Evolutionary conservation across 2,329 filamentous ascomycete species (phyloP).

Genomic region (Calonectria hongkongensis): DNA sequence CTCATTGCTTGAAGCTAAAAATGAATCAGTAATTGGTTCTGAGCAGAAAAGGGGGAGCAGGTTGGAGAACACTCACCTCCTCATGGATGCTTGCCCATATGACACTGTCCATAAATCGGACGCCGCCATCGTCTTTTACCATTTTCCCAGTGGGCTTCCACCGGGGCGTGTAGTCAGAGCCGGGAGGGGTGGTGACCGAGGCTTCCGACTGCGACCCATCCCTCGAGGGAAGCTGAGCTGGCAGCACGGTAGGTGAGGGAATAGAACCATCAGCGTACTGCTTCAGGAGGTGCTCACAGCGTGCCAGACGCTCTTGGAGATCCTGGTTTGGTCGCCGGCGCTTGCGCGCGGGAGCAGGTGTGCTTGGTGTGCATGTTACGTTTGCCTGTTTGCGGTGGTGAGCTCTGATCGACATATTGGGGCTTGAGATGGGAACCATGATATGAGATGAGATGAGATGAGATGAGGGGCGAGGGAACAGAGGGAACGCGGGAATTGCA

Average conservation of each 20-base stretch:
- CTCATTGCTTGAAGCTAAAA: conserved; percentile 74
- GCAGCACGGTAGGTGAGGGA: conserved; percentile 50
- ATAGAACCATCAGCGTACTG: conserved; percentile 69
- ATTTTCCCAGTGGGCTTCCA: conserved; percentile 72
- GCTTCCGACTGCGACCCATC: conserved; percentile 53
- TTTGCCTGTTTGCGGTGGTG: conserved; percentile 67
- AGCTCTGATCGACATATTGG: neutral
- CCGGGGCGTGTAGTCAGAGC: conserved; percentile 57
- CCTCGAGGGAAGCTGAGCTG: conserved; percentile 46
- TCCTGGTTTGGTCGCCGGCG: conserved; percentile 76
- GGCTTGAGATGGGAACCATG: conserved; percentile 13
- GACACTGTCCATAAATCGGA: conserved; percentile 75
- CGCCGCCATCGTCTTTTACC: conserved; percentile 72
- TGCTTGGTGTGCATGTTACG: conserved; percentile 76
- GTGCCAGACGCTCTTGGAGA: conserved; percentile 75
- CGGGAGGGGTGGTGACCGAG: conserved; percentile 52
- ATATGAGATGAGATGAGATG: neutral
- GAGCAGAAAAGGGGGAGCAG: neutral
- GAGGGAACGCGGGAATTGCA: conserved; percentile 1
- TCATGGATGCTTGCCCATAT: conserved; percentile 73
- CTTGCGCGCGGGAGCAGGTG: conserved; percentile 76
- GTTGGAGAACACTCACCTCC: conserved; percentile 66
- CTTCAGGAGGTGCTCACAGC: conserved; percentile 75
- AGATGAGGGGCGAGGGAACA: conserved; percentile 4
- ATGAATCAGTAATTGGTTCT: conserved; percentile 69